These are phyloP conservation scores for Protoeuglena noctilucae DNA, from an alignment of 139 green algal genomes.

Conservation along the genomic window DNA sequence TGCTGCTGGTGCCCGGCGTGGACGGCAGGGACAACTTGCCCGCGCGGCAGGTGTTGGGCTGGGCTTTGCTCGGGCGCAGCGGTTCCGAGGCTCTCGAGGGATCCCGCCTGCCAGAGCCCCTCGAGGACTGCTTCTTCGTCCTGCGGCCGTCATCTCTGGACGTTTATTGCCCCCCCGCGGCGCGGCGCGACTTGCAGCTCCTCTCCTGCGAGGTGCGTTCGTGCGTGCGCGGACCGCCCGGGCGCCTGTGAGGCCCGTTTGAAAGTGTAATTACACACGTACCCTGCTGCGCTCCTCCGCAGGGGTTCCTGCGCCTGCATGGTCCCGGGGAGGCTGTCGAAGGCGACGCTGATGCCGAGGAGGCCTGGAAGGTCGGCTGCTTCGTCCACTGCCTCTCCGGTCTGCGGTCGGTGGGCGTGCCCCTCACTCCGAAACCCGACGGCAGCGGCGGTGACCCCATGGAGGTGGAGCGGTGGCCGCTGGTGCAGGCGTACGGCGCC, in stretches of 20 bases:
- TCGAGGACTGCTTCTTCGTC: slow-evolving; percentile 14
- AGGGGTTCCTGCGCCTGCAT: not conserved
- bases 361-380: slow-evolving; percentile 21
- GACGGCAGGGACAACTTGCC: slow-evolving; percentile 14
- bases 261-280: not conserved
- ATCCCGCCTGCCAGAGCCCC: slow-evolving; percentile 4
- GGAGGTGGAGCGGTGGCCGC: slow-evolving; percentile 34
- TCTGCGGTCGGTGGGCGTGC: slow-evolving; percentile 15
- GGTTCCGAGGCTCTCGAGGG: slow-evolving; percentile 14
- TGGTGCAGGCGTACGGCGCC: slow-evolving; percentile 38
- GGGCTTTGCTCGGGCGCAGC: slow-evolving; percentile 15
- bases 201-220: not conserved
- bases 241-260: not conserved
- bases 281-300: not conserved
- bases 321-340: not conserved
- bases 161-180: slow-evolving; percentile 4
- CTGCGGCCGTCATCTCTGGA: not conserved
- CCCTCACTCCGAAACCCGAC: slow-evolving; percentile 3
- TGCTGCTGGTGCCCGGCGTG: slow-evolving; percentile 12
- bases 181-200: not conserved
- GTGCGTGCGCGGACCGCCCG: not conserved
- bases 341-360: slow-evolving; percentile 15
- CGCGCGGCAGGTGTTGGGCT: slow-evolving; percentile 9
- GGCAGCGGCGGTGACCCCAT: slow-evolving; percentile 3
- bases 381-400: slow-evolving; percentile 26